phyloP scores from a whole-genome alignment of 768 basidiomycete species.

The Russula ochroleuca region DNA sequence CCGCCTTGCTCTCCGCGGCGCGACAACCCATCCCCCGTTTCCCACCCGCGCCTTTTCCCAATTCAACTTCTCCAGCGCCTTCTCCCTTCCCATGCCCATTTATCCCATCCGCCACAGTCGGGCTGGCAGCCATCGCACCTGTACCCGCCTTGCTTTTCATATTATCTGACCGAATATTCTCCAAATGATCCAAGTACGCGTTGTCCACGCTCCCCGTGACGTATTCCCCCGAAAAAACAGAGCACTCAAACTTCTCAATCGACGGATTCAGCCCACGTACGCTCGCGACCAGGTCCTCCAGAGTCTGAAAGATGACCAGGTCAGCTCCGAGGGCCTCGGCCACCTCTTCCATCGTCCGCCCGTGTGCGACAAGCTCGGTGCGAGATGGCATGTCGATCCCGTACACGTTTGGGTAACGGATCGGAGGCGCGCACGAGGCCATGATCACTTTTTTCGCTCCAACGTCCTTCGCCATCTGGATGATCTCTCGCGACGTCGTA shows the following conservation, averaged over 20 bases:
- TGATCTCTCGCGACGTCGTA: constrained; percentile 96
- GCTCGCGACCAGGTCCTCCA: constrained; percentile 80
- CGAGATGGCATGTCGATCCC: constrained; percentile 99
- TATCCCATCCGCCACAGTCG: constrained; percentile 14
- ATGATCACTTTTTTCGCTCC: constrained; percentile 95
- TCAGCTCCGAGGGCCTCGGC: constrained; percentile 92
- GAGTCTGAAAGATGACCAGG: constrained; percentile 91
- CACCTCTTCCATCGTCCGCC: constrained; percentile 96
- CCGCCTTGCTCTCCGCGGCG: constrained; percentile 23
- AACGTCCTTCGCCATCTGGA: constrained; percentile 99
- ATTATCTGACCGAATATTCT: constrained; percentile 78
- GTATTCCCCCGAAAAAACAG: constrained; percentile 96
- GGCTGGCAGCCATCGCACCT: constrained; percentile 6
- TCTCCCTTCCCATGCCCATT: constrained; percentile 27
- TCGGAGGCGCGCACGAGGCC: constrained; percentile 95
- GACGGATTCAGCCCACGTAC: constrained; percentile 79
- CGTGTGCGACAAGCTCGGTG: constrained; percentile 92
- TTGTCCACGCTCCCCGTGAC: constrained; percentile 91
- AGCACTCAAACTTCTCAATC: constrained; percentile 86
- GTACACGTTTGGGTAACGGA: constrained; percentile 95
- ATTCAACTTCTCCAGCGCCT: constrained; percentile 1
- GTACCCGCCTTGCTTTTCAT: constrained; percentile 50
- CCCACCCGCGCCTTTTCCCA: constrained; percentile 30
- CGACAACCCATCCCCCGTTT: constrained; percentile 20
- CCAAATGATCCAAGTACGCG: constrained; percentile 69